Base-by-base conservation (phyloP, 768 basidiomycete genomes). In the Nevesoporus exiguus region DNA sequence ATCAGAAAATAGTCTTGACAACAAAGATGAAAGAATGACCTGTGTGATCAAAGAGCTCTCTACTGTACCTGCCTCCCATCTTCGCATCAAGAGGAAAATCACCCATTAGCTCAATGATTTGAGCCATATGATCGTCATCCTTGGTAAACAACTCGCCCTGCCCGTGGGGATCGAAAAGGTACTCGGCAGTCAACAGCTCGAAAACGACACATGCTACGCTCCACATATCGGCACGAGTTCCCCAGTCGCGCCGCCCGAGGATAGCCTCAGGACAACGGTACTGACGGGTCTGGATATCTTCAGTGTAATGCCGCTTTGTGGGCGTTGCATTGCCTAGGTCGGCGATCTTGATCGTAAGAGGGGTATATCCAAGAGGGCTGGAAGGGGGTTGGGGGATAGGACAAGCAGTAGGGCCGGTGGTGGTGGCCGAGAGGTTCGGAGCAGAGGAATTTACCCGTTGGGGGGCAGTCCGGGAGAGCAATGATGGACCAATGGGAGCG, bases 211-310 rank as follows among this genome's bases (percentile, higher is more conserved):
- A 95, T 21, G 90, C 94, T 24, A 92, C 84, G 61, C 87, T 90
- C 93, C 93, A 97, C 21, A 95, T 82, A 71, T 97, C 93, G 41
- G 83, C 92, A 51, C 86, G 82, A 34, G 82, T 76, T 60, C 86
- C 90, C 93, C 93, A 97, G 61, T 91, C 89, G 33, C 80, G 81
- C 51, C 85, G 83, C 17, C 94, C 93, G 17, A 95, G 74, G 61
- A 97, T 93, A 50, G 92, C 93, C 70, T 97, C 93, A n/a, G 93
- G 93, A 25, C 90, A 82, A 57, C 93, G 87, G 69, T 97, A 97
- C 67, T 96, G 93, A 40, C 93, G 82, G n/a, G 93, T 97, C 73
- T 96, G 94, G 60, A 95, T 96, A 66, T 94, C 93, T 65, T 95
- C 93, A 9, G 93, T 96, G 68, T 83, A 97, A 68, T 96, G 93